Base-by-base conservation (phyloP, 2,329 filamentous ascomycete genomes). In the Cephalotrichum gorgonifer region DNA sequence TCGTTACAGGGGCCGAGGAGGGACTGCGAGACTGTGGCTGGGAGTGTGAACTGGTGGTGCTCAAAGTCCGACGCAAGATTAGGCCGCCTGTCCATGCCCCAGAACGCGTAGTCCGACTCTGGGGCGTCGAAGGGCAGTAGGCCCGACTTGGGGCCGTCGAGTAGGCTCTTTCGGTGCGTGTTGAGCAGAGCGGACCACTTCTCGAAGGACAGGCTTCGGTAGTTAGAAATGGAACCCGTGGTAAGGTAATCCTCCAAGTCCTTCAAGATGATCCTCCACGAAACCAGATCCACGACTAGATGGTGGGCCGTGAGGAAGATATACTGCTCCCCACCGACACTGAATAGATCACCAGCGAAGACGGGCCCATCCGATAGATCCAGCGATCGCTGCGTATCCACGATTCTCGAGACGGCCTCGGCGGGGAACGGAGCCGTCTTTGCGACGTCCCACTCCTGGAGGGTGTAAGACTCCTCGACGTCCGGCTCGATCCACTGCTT, bases 261-360 rank as follows among this genome's bases (percentile, higher is more conserved):
- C 31, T 68, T 63, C 0, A 72, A 54, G 2, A 74, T 57, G 3
- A 70, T 60, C 7, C 67, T 59, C 71, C 71, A 74, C 0, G 69
- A 70, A 1, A 74, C 67, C 4, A 73, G 54, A 47, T 74, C 70
- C 15, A 73, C 61, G 1, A 67, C 60, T 0, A 68, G 55, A 49
- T 69, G 67, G 14, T 68, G 65, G 2, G 58, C 61, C 6, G 60
- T 54, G 8, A 70, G 45, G 6, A 61, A 63, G 0, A 66, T 43
- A 2, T 56, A 41, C 30, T 63, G 62, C 7, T 54, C 2, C 6
- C 25, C 22, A 20, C 23, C 45, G 12, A 28, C n/a, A 14, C 31
- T 17, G 11, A 53, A 26, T 14, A 49, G 23, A 23, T 53, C 51
- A 3, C 47, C 47, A 1, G 45, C 31, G 26, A 64, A 57, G 3